Conservation (phyloP, 257 asterid species). For the Jacaranda copaia region DNA sequence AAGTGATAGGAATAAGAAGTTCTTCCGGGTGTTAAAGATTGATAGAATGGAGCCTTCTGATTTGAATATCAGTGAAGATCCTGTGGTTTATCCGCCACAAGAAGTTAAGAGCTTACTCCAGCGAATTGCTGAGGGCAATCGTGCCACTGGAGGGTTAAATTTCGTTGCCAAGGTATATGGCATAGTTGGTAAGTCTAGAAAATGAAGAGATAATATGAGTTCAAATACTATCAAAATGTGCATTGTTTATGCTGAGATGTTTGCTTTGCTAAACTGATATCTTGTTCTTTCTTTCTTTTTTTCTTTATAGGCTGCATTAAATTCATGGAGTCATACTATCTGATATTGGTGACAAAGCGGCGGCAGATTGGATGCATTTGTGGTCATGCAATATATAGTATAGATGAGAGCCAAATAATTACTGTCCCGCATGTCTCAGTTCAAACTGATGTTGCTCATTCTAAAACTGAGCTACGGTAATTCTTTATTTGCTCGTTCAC, state of each 20-base stretch:
- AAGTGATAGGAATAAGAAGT: constrained; percentile 86
- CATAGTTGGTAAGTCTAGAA: constrained; percentile 79
- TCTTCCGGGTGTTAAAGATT: constrained; percentile 86
- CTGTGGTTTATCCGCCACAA: constrained; percentile 90
- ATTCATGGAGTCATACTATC: constrained; percentile 91
- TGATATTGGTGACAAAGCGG: constrained; percentile 90
- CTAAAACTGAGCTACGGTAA: constrained; percentile 95
- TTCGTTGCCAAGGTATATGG: constrained; percentile 97
- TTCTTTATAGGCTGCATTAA: constrained; percentile 81
- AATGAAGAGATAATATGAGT: constrained; percentile 29
- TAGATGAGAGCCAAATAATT: constrained; percentile 95
- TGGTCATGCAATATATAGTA: constrained; percentile 95
- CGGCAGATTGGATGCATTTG: constrained; percentile 91
- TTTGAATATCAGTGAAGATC: constrained; percentile 93
- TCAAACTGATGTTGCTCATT: constrained; percentile 97
- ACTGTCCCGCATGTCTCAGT: constrained; percentile 91
- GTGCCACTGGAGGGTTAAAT: constrained; percentile 94
- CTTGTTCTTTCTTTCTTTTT: constrained; percentile 16
- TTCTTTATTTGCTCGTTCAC: constrained; percentile 33
- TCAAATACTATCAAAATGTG: constrained; percentile 20
- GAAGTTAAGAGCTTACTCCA: constrained; percentile 95
- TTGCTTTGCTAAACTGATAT: constrained; percentile 15
- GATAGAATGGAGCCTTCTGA: constrained; percentile 98
- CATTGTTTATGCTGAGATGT: constrained; percentile 6
- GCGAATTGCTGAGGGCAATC: constrained; percentile 93